Evolutionary conservation across 1,284 basidiomycete species (phyloP).

Genomic region (Caloboletus inedulis): DNA sequence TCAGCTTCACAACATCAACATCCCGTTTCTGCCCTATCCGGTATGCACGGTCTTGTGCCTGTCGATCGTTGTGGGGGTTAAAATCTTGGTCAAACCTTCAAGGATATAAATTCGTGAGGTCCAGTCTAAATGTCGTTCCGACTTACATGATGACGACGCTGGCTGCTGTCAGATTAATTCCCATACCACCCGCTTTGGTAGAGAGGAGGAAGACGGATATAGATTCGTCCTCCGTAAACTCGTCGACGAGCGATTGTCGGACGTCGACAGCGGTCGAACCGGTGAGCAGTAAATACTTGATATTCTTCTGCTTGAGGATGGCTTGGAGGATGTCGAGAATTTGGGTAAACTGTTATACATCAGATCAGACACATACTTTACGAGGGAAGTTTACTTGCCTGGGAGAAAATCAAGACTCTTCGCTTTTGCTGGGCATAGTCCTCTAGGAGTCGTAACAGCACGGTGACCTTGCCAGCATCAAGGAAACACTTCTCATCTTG

Average conservation of each 20-base stretch:
- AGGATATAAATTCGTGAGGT: not conserved
- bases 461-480: slow-evolving; percentile 86
- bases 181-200: slow-evolving; percentile 93
- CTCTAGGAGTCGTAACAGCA: slow-evolving; percentile 70
- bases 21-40: slow-evolving; percentile 95
- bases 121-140: not conserved
- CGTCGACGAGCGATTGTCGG: slow-evolving; percentile 90
- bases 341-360: slow-evolving; percentile 76
- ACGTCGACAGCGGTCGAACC: slow-evolving; percentile 94
- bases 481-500: slow-evolving; percentile 78
- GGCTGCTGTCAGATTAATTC: slow-evolving; percentile 90
- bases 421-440: slow-evolving; percentile 70
- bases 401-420: slow-evolving; percentile 91
- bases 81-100: slow-evolving; percentile 95
- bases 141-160: slow-evolving; percentile 87
- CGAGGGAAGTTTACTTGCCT: slow-evolving; percentile 46
- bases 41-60: slow-evolving; percentile 97
- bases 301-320: slow-evolving; percentile 74
- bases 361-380: not conserved
- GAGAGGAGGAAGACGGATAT: slow-evolving; percentile 94
- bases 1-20: slow-evolving; percentile 92
- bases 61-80: slow-evolving; percentile 89
- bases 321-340: slow-evolving; percentile 90
- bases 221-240: slow-evolving; percentile 91
- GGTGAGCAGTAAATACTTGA: slow-evolving; percentile 86